Conservation (phyloP, 345 rosid genomes). For the Eucalyptus sideroxylon region DNA sequence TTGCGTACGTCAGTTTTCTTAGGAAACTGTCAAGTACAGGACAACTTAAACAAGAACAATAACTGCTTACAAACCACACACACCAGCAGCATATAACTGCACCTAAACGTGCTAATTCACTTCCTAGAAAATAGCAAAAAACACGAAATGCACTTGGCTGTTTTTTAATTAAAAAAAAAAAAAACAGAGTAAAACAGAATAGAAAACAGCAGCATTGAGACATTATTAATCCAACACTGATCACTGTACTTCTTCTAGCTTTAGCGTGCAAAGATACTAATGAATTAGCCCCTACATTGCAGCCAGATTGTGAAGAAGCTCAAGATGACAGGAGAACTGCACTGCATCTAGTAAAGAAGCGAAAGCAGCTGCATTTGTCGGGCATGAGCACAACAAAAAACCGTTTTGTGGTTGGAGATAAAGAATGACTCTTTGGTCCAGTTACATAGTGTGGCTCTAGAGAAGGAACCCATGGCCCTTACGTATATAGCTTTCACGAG, state of each 20-base stretch:
- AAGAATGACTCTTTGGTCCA: not conserved
- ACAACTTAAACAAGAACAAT: too few species aligned
- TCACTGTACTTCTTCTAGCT: not conserved
- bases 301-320: slow-evolving; percentile 54
- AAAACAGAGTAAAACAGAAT: too few species aligned
- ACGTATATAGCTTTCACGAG: not conserved
- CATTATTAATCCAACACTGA: too few species aligned
- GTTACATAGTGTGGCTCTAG: not conserved
- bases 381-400: slow-evolving; percentile 26
- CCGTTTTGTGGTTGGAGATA: slow-evolving; percentile 30
- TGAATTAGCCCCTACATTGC: not conserved
- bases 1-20: too few species aligned
- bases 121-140: too few species aligned
- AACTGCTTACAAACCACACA: too few species aligned
- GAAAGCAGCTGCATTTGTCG: slow-evolving; percentile 60
- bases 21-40: too few species aligned
- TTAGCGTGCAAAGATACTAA: not conserved
- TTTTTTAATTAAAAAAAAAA: too few species aligned
- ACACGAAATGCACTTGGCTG: too few species aligned
- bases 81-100: too few species aligned
- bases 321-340: slow-evolving; percentile 51
- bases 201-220: too few species aligned
- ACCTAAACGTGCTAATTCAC: too few species aligned
- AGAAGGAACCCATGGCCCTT: not conserved
- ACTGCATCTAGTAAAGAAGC: slow-evolving; percentile 47